Percentiles rank a stretch among this genome's conserved stretches.
These are phyloP conservation scores for Penicillium turbatum DNA, from an alignment of 495 filamentous ascomycete genomes.

Conservation along the genomic window DNA sequence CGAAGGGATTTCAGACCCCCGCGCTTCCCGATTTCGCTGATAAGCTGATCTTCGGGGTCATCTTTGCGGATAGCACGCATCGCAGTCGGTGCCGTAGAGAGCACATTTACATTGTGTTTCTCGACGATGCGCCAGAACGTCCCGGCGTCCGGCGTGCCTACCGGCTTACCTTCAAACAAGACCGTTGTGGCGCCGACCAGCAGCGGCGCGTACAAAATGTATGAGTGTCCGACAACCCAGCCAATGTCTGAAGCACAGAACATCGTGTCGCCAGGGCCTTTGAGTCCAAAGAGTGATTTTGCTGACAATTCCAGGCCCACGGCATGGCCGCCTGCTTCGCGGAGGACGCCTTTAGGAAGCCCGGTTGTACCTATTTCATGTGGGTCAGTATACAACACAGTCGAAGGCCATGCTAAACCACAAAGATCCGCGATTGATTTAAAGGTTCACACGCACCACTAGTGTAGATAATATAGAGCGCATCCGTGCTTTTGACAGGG, in stretches of 20 bases:
- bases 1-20: slow-evolving; percentile 64
- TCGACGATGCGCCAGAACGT: slow-evolving; percentile 85
- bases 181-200: slow-evolving; percentile 82
- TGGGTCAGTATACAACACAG: neutral
- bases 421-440: neutral
- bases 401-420: neutral
- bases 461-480: slow-evolving; percentile 89
- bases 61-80: slow-evolving; percentile 82
- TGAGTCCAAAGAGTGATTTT: slow-evolving; percentile 71
- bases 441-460: slow-evolving; percentile 38
- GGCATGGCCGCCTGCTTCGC: slow-evolving; percentile 81
- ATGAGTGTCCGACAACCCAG: slow-evolving; percentile 82
- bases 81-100: slow-evolving; percentile 86
- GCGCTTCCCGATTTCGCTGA: slow-evolving; percentile 56
- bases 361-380: slow-evolving; percentile 66
- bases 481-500: slow-evolving; percentile 70
- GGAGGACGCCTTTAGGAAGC: slow-evolving; percentile 79
- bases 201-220: slow-evolving; percentile 80
- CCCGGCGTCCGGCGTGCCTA: slow-evolving; percentile 82
- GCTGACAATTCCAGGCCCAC: slow-evolving; percentile 80
- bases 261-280: slow-evolving; percentile 77
- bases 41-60: slow-evolving; percentile 65
- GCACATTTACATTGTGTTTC: slow-evolving; percentile 74
- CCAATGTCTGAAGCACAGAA: slow-evolving; percentile 82
- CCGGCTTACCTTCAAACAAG: slow-evolving; percentile 86